A percentile compares a stretch with the other conserved stretches of the same genome.
Evolutionary conservation across 139 green algal species (phyloP).

Genomic region (Chlorella sorokiniana): DNA sequence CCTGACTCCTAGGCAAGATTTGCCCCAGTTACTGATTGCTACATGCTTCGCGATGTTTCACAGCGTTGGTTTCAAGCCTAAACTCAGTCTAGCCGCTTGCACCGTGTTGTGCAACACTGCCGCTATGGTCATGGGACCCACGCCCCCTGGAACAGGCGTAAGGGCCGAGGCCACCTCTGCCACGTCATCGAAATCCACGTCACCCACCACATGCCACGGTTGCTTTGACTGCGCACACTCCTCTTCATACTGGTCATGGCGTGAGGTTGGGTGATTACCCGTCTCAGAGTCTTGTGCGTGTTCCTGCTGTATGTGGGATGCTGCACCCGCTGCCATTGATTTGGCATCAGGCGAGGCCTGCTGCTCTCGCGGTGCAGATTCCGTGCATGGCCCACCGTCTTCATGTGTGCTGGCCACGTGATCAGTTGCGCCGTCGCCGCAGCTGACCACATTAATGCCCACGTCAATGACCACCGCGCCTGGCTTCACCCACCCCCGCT

Average conservation of each 20-base stretch:
- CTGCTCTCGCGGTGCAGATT: not conserved
- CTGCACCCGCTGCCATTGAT: too few species aligned
- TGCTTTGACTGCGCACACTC: conserved; percentile 3
- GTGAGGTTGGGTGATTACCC: too few species aligned
- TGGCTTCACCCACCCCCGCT: conserved; percentile 91
- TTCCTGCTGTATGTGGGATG: too few species aligned
- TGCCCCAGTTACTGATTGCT: too few species aligned
- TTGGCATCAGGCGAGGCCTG: too few species aligned
- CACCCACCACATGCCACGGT: conserved; percentile 77
- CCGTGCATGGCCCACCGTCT: not conserved
- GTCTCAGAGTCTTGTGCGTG: too few species aligned
- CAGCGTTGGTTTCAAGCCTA: too few species aligned
- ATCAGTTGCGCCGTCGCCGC: not conserved
- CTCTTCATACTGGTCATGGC: not conserved
- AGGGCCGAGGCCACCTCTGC: conserved; percentile 73
- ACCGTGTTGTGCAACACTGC: conserved; percentile 88
- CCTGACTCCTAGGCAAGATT: too few species aligned
- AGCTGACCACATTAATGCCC: conserved; percentile 92
- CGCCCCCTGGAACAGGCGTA: conserved; percentile 94
- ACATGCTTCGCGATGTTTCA: too few species aligned
- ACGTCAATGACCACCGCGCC: conserved; percentile 94
- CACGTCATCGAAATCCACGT: conserved; percentile 78
- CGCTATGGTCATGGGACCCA: conserved; percentile 98
- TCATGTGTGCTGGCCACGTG: too few species aligned
- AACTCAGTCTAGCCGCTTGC: too few species aligned